phyloP scores from a whole-genome alignment of 2,329 filamentous ascomycete genomes.

The Fusarium torulosum region DNA sequence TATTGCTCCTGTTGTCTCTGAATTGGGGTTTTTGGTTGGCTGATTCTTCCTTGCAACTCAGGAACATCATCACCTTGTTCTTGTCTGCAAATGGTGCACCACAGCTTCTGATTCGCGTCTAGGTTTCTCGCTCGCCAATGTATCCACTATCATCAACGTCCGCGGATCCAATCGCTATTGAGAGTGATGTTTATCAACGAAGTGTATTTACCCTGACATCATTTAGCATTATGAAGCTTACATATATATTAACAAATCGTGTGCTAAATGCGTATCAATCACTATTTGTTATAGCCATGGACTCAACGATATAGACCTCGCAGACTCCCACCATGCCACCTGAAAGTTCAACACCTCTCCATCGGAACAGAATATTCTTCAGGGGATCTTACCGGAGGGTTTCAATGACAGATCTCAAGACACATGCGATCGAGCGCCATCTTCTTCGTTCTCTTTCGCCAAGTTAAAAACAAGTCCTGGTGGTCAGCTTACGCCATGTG shows the following conservation, averaged over 20 bases:
- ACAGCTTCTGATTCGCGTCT: conserved; percentile 41
- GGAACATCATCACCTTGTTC: conserved; percentile 32
- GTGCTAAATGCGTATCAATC: not conserved
- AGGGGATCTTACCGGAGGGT: not conserved
- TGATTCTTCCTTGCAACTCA: conserved; percentile 37
- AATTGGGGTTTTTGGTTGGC: conserved; percentile 26
- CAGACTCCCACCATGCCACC: not conserved
- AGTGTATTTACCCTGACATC: conserved; percentile 26
- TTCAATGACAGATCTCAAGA: conserved; percentile 25
- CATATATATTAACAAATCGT: not conserved
- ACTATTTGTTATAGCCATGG: conserved; percentile 24
- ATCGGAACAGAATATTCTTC: conserved; percentile 2
- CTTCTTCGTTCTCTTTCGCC: conserved; percentile 11
- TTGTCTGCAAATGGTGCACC: conserved; percentile 11
- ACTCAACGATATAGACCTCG: conserved; percentile 17
- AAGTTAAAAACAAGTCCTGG: conserved; percentile 4
- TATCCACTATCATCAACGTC: conserved; percentile 30
- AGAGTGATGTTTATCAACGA: conserved; percentile 8
- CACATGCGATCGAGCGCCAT: conserved; percentile 17
- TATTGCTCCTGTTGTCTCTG: conserved; percentile 20
- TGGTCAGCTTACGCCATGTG: conserved; percentile 16
- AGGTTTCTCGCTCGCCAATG: conserved; percentile 9
- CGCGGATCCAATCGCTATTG: conserved; percentile 34
- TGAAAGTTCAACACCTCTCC: conserved; percentile 3
- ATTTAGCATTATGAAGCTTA: not conserved